Evolutionary conservation across 2,329 filamentous ascomycete species (phyloP), one percentile per base, ranked within the genome.

Genomic region (Huntiella abstrusa): DNA sequence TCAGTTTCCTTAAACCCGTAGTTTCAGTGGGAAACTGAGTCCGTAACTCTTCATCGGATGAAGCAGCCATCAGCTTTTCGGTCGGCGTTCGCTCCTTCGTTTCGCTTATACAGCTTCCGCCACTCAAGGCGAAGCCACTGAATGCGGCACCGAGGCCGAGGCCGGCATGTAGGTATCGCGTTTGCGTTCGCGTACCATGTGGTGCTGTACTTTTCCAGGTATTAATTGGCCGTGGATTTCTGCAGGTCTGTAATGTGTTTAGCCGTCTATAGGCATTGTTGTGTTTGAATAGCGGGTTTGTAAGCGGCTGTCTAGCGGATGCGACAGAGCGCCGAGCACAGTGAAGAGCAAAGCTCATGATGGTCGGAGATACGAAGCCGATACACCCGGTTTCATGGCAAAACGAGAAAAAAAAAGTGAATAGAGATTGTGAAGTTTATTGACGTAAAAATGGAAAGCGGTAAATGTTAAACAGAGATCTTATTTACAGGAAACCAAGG

Each of bases 1-100:
- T 63, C 5, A 78, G 55, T 42, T 73, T 71, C 11, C 63, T 64
- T 11, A 84, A 58, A 1, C 78, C 75, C 35, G 65, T 66, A 28
- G 80, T 68, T 49, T 77, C 67, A 4, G 77, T 68, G 1, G 73
- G 68, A 1, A 87, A 71, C 33, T 70, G 70, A 55, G 83, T 83
- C 48, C 69, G 68, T 33, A 94, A 74, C 63, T 95, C 88, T 47
- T 77, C 66, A 37, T 83, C 69, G 34, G 87, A 95, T 2, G 71
- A 75, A 58, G 86, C 75, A 11, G 95, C 71, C 88, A 95, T 95
- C 53, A 84, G 80, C 61, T 73, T 73, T 63, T 95, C 87, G 19
- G 44, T 45, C 4, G 49, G 47, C 6, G 47, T 49, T 7, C 43
- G 43, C 10, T 49, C 43, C 17, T 49, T 46, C 1, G 16, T 28